These are phyloP conservation scores for Aurantiochytrium sp. DNA, from an alignment of 108 stramenopile species.

Conservation along the genomic window DNA sequence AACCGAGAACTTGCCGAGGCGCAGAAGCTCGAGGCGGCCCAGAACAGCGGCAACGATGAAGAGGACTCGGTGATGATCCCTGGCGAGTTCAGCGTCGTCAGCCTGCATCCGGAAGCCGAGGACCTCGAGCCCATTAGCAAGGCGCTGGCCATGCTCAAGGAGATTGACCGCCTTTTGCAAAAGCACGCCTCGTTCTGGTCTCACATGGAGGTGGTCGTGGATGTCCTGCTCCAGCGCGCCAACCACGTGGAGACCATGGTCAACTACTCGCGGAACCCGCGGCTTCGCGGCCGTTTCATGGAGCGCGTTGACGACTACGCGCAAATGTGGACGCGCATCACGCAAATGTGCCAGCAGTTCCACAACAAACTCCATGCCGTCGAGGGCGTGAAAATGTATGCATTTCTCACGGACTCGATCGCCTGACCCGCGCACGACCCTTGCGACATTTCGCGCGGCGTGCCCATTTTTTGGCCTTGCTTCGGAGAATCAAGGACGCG, in stretches of 20 bases:
- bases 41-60: background rate
- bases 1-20: background rate
- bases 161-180: constrained; percentile 23
- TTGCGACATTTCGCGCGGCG: background rate
- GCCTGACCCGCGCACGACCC: background rate
- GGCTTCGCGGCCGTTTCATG: background rate
- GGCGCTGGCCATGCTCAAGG: constrained; percentile 1
- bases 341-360: constrained; percentile 14
- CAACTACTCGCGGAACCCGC: background rate
- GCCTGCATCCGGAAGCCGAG: background rate
- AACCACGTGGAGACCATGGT: constrained; percentile 20
- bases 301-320: background rate
- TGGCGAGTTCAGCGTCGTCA: background rate
- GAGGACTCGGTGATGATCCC: background rate
- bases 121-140: constrained; percentile 20
- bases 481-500: no score
- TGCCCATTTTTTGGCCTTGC: background rate
- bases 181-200: constrained; percentile 24
- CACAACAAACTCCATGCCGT: background rate
- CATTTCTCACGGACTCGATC: background rate
- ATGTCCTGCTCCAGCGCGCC: background rate
- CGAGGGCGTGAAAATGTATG: background rate
- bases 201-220: constrained; percentile 13
- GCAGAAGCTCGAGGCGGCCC: background rate
- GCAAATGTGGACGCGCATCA: background rate